Evolutionary conservation across 306 rosid genomes (phyloP).

Genomic region (Vachellia collinsii): DNA sequence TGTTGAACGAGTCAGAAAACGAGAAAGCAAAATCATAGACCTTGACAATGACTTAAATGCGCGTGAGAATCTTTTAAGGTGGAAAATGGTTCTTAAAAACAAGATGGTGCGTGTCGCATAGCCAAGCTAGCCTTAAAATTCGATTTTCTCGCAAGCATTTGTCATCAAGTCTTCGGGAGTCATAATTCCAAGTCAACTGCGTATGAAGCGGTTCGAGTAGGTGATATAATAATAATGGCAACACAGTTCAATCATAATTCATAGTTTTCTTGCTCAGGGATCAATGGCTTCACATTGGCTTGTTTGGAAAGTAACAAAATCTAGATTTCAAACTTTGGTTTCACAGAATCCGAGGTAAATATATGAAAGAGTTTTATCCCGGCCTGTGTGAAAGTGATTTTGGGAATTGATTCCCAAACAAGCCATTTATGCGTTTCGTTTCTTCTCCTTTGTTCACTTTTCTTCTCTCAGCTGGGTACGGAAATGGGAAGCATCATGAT

Average conservation of each 20-base stretch:
- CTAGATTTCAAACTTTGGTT: too few species aligned
- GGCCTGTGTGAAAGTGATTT: too few species aligned
- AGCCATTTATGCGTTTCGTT: slow-evolving; percentile 13
- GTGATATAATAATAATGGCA: background rate
- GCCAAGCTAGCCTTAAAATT: background rate
- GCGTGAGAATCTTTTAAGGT: background rate
- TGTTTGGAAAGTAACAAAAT: too few species aligned
- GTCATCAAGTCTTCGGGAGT: too few species aligned
- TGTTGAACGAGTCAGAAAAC: background rate
- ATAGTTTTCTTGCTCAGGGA: background rate
- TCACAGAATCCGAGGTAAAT: too few species aligned
- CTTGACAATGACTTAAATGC: slow-evolving; percentile 11
- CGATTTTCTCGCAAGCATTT: background rate
- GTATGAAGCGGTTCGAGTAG: background rate
- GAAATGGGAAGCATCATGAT: background rate
- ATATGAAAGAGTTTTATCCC: too few species aligned
- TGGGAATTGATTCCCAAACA: too few species aligned
- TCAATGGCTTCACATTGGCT: slow-evolving; percentile 33
- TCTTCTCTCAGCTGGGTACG: slow-evolving; percentile 27
- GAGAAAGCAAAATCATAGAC: background rate
- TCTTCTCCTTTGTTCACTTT: slow-evolving; percentile 22
- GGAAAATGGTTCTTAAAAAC: background rate
- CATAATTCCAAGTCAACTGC: background rate
- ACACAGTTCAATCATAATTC: background rate
- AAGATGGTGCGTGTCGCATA: background rate